A percentile compares a stretch with the other conserved stretches of the same genome.
Conservation (phyloP, 2,329 filamentous ascomycete genomes). For the Phaeosphaeria sp. region DNA sequence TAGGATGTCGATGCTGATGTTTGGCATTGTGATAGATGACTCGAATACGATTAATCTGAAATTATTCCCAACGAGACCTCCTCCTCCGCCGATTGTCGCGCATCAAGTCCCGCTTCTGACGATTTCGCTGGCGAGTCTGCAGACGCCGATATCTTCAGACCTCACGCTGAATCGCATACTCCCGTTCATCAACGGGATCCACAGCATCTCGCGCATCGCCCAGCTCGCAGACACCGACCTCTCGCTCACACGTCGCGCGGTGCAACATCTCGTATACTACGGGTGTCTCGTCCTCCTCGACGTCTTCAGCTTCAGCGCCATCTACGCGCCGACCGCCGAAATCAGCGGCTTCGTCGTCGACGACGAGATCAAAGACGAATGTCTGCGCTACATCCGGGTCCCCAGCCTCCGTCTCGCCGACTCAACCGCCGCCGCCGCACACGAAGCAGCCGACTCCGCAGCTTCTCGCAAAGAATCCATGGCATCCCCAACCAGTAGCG, state of each 20-base stretch:
- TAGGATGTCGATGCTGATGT: constrained; percentile 1
- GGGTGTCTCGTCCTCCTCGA: constrained; percentile 89
- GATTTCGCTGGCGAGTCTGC: constrained; percentile 52
- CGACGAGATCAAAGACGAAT: constrained; percentile 81
- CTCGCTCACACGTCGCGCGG: constrained; percentile 81
- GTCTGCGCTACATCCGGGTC: constrained; percentile 75
- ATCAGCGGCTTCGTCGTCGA: constrained; percentile 83
- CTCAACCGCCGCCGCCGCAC: background rate
- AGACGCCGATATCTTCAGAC: constrained; percentile 67
- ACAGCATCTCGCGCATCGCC: constrained; percentile 86
- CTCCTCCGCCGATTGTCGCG: constrained; percentile 77
- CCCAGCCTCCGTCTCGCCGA: constrained; percentile 43
- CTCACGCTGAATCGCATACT: constrained; percentile 81
- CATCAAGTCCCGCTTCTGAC: constrained; percentile 90
- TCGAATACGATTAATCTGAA: constrained; percentile 97
- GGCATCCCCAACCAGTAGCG: constrained; percentile 25
- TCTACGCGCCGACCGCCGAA: constrained; percentile 83
- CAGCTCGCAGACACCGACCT: constrained; percentile 85
- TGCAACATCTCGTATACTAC: constrained; percentile 92
- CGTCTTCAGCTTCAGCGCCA: constrained; percentile 91
- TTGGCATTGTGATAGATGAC: constrained; percentile 66
- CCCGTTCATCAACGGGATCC: constrained; percentile 87
- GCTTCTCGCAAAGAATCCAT: constrained; percentile 23
- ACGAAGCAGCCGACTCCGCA: constrained; percentile 20
- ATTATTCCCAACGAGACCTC: constrained; percentile 82